Base-by-base conservation (phyloP, 192 early-diverging fungal species). In the Coemansia sp. region DNA sequence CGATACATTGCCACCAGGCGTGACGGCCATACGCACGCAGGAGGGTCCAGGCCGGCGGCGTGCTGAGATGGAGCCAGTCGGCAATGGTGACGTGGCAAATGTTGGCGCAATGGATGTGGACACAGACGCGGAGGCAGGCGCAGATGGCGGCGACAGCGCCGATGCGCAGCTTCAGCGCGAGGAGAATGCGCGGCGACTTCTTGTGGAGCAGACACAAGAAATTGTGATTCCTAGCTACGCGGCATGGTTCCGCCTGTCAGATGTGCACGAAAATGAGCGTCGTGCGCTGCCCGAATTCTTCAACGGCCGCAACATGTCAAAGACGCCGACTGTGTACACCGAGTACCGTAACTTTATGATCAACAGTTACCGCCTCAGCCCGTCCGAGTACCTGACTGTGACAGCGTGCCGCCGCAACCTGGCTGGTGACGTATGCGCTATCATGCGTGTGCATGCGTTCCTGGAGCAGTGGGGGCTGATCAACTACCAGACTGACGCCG, bases 391-490 rank as follows among this genome's bases (percentile, higher is more conserved):
- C 73, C 81, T 99, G 47, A 97, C 97, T 7, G 94, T 99, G 8
- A 99, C 97, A 4, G 97, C 97, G 2, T 97, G 95, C 79, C 76
- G 96, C 54, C 83, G 97, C 22, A 97, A 98, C 76, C 81, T 99
- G 66, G 94, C 95, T 0, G 97, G 97, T 22, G 97, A 99, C 83
- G 97, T 99, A 6, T 97, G 97, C 69, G 93, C 96, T 3, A 97
- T 99, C 58, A 95, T 98, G 78, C 85, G 97, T 52, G 94, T 99
- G 4, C 97, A 99, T 81, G 93, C 96, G 3, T 96, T 99, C 62
- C 82, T 99, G 52, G 96, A 99, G 79, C 96, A 99, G 72, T 99
- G 97, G 97, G 97, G 97, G 1, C 82, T 99, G 27, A 93, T 99
- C 69, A 99, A 99, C 79, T 94, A 97, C 76, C 94, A 99, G 85